These are phyloP conservation scores for Bipolaris sorokiniana DNA, from an alignment of 2,329 filamentous ascomycete species.

Conservation along the genomic window DNA sequence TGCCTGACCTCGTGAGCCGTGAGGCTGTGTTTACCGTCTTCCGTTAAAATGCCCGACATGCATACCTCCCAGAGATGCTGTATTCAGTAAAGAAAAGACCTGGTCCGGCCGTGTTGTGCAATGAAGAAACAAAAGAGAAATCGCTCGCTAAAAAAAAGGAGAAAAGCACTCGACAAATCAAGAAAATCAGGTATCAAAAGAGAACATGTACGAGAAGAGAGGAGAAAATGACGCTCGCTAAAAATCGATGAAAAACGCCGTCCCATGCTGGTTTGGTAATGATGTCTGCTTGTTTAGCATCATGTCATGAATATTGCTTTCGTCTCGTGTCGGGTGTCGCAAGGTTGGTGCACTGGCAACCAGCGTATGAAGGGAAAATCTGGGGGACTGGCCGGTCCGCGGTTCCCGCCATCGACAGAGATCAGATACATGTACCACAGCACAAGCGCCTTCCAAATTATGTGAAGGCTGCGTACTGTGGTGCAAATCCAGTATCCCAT, in stretches of 20 bases:
- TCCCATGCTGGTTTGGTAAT: slow-evolving; percentile 58
- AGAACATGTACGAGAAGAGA: slow-evolving; percentile 48
- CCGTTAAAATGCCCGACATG: slow-evolving; percentile 53
- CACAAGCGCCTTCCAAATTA: slow-evolving; percentile 57
- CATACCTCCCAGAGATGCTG: slow-evolving; percentile 55
- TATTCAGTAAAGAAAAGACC: slow-evolving; percentile 46
- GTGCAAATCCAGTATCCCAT: slow-evolving; percentile 85
- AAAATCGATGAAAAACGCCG: slow-evolving; percentile 58
- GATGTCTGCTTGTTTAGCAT: slow-evolving; percentile 46
- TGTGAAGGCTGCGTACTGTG: slow-evolving; percentile 76
- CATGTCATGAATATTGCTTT: slow-evolving; percentile 53
- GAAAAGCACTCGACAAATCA: slow-evolving; percentile 48
- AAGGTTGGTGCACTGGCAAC: slow-evolving; percentile 50
- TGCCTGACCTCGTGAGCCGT: slow-evolving; percentile 52
- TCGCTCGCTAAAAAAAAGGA: slow-evolving; percentile 54
- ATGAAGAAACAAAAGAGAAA: slow-evolving; percentile 32
- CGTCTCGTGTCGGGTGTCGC: slow-evolving; percentile 52
- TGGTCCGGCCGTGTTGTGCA: slow-evolving; percentile 45
- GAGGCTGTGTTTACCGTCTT: slow-evolving; percentile 52
- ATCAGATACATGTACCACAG: slow-evolving; percentile 30
- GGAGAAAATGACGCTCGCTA: slow-evolving; percentile 46
- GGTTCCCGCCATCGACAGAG: slow-evolving; percentile 44
- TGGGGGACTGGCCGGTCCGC: slow-evolving; percentile 52
- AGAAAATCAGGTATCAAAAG: slow-evolving; percentile 50
- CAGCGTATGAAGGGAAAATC: slow-evolving; percentile 31